Conservation (phyloP, 805 yeast species). For the Candida railenensis region DNA sequence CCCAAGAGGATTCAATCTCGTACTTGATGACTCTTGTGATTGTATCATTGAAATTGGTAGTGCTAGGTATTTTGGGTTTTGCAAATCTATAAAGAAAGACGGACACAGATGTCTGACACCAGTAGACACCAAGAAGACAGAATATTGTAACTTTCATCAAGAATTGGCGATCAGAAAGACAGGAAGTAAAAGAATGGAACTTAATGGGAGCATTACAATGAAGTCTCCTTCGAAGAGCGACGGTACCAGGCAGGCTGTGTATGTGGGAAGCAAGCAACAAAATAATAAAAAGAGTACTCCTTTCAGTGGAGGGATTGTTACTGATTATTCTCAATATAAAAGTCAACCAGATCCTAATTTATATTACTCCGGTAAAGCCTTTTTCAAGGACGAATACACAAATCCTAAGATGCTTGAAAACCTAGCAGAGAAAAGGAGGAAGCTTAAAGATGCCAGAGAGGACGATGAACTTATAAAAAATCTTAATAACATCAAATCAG, state of each 20-base stretch:
- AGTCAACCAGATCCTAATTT: conserved; percentile 15
- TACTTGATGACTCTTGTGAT: conserved; percentile 48
- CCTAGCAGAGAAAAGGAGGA: conserved; percentile 33
- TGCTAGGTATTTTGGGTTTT: conserved; percentile 64
- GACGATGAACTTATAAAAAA: conserved; percentile 38
- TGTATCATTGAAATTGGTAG: conserved; percentile 73
- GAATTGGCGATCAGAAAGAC: conserved; percentile 53
- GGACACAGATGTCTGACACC: conserved; percentile 59
- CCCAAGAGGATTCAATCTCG: conserved; percentile 49
- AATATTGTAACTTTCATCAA: conserved; percentile 70
- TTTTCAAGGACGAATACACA: conserved; percentile 36
- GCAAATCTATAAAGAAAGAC: conserved; percentile 50
- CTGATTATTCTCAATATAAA: conserved; percentile 8
- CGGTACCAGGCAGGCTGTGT: conserved; percentile 32
- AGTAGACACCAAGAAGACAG: conserved; percentile 52
- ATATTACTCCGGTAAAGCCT: conserved; percentile 9
- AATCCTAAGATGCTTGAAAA: conserved; percentile 46
- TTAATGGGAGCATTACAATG: conserved; percentile 58
- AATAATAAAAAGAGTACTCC: conserved; percentile 2
- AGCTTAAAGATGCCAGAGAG: conserved; percentile 24
- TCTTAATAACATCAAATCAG: conserved; percentile 20
- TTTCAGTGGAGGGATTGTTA: conserved; percentile 21
- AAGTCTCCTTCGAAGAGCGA: conserved; percentile 53
- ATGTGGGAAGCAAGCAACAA: conserved; percentile 18
- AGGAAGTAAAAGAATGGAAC: conserved; percentile 70